Conservation (phyloP, 768 basidiomycete species). For the Amanita pseudoporphyria region DNA sequence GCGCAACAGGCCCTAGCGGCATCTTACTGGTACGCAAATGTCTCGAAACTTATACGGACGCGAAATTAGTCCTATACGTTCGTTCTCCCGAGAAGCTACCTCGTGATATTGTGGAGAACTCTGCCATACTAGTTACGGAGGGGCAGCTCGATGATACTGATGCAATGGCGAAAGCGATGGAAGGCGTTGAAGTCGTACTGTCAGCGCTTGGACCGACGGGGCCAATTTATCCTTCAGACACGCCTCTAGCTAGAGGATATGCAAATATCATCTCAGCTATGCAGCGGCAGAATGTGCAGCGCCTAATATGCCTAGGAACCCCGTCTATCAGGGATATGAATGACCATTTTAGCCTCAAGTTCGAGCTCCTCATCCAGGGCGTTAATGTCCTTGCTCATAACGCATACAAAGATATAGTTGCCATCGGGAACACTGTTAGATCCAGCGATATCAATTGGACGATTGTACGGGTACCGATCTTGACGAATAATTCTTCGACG, state of each 20-base stretch:
- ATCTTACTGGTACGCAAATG: slow-evolving; percentile 46
- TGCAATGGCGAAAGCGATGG: slow-evolving; percentile 39
- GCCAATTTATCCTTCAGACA: slow-evolving; percentile 33
- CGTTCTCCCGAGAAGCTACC: slow-evolving; percentile 58
- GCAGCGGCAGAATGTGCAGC: slow-evolving; percentile 39
- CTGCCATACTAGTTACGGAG: slow-evolving; percentile 38
- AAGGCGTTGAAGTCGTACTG: slow-evolving; percentile 51
- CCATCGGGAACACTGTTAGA: slow-evolving; percentile 47
- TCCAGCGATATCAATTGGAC: slow-evolving; percentile 53
- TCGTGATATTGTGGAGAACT: slow-evolving; percentile 32
- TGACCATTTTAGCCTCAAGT: slow-evolving; percentile 45
- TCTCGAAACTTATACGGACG: slow-evolving; percentile 28
- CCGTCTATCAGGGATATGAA: slow-evolving; percentile 50
- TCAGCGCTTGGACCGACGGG: slow-evolving; percentile 54
- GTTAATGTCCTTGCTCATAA: slow-evolving; percentile 33
- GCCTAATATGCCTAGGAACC: slow-evolving; percentile 61
- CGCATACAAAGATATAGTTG: slow-evolving; percentile 64
- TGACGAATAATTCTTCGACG: slow-evolving; percentile 39
- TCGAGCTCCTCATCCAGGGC: slow-evolving; percentile 32
- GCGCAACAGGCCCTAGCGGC: slow-evolving; percentile 58
- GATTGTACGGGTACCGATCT: slow-evolving; percentile 55
- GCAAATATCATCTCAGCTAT: slow-evolving; percentile 44
- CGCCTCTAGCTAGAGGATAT: slow-evolving; percentile 58
- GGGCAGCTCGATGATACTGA: slow-evolving; percentile 47
- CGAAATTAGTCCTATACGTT: slow-evolving; percentile 48